Base-by-base conservation (phyloP, 2,329 filamentous ascomycete genomes). In the Alternaria rosae region DNA sequence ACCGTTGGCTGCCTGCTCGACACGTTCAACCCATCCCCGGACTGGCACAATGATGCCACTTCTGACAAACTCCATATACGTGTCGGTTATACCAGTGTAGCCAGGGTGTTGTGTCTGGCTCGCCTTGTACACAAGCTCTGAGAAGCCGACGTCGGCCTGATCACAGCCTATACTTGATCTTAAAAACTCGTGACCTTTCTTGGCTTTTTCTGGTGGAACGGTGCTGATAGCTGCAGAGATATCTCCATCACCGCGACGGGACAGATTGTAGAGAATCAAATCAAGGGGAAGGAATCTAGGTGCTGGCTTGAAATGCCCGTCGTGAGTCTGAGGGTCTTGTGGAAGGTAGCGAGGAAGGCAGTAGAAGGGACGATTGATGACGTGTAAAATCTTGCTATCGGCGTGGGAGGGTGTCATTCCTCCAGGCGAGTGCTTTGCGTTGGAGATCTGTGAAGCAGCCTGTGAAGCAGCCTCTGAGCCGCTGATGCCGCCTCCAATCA, bases 401-500 rank as follows among this genome's bases (percentile, higher is more conserved):
- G 76, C 64, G 51, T 76, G 80, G 2, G 42, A 41, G 35, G 64
- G 57, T 30, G 76, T 71, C 3, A 53, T 54, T 11, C 64, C 65
- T 6, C 67, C 70, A 0, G 88, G 86, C 0, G 86, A 85, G 73
- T 90, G 82, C 12, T 79, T 77, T 3, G 85, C 85, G 6, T 88
- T 88, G 0, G 92, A 94, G 1, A 94, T 77, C 64, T 93, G 88
- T 5, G 88, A 84, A 11, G 91, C 91, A 52, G 94, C 86, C 2
- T 89, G 88, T 10, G 88, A 89, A 0, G 92, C 90, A 51, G 90
- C 90, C 80, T 96, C 92, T 6, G 91, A 87, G 0, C 92, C 92
- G 3, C 92, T 94, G 85, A 95, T 93, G 70, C 93, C 91, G 0
- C 92, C 92, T 1, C 92, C 92, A 1, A 93, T 87, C 0, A 96